A percentile compares a stretch with the other conserved stretches of the same genome.
These are phyloP conservation scores for Didymella pinodella DNA, from an alignment of 2,329 filamentous ascomycete species.

Conservation along the genomic window DNA sequence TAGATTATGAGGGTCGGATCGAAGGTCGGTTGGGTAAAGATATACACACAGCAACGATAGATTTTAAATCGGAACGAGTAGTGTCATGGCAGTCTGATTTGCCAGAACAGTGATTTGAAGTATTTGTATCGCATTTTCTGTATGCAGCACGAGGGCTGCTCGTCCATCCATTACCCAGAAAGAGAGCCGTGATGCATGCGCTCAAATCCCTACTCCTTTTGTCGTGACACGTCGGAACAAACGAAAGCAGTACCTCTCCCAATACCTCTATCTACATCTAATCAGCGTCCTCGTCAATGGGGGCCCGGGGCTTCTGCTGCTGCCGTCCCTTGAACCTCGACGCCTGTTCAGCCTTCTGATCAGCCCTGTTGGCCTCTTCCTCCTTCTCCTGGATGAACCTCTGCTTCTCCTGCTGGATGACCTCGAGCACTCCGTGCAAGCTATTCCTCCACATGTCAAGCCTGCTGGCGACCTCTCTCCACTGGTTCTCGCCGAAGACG, in stretches of 20 bases:
- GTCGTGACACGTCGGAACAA: conserved; percentile 31
- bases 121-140: conserved; percentile 45
- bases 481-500: conserved; percentile 97
- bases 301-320: conserved; percentile 41
- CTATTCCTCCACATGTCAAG: conserved; percentile 91
- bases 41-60: conserved; percentile 1
- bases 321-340: conserved; percentile 37
- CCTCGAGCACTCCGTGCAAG: conserved; percentile 77
- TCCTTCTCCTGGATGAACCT: conserved; percentile 80
- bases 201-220: conserved; percentile 35
- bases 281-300: conserved; percentile 48
- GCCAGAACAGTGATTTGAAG: conserved; percentile 9
- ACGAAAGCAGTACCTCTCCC: conserved; percentile 26
- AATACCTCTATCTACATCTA: conserved; percentile 30
- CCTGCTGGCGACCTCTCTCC: conserved; percentile 89
- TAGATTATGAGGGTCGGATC: conserved; percentile 7
- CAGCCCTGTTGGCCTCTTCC: conserved; percentile 75
- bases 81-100: neutral
- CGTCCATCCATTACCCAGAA: conserved; percentile 38
- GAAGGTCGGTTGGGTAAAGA: neutral
- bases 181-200: conserved; percentile 42
- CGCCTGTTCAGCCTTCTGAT: conserved; percentile 66
- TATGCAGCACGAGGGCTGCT: conserved; percentile 44
- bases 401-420: conserved; percentile 81
- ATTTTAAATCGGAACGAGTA: neutral